These are phyloP conservation scores for Rhipidocladum racemiflorum DNA, from an alignment of 176 grass and related monocot species.

Conservation along the genomic window DNA sequence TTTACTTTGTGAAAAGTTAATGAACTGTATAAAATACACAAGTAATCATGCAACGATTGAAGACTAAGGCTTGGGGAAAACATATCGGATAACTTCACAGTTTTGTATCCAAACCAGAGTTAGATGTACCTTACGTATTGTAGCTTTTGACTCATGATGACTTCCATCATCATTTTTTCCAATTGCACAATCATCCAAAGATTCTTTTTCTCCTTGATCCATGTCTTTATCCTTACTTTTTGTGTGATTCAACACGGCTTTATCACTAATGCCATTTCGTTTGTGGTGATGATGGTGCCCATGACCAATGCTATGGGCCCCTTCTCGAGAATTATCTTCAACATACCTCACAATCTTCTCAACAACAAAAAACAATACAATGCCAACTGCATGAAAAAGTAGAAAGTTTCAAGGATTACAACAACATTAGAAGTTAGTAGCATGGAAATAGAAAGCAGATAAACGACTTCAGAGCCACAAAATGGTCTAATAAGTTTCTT, in stretches of 20 bases:
- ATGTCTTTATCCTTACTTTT: constrained; percentile 21
- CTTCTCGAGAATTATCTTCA: constrained; percentile 64
- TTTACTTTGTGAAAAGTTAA: not conserved
- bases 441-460: not conserved
- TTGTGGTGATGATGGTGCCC: constrained; percentile 85
- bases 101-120: constrained; percentile 1
- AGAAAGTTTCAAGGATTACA: constrained; percentile 2
- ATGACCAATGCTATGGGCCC: constrained; percentile 40
- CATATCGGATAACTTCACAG: not conserved
- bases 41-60: not conserved
- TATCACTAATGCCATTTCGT: constrained; percentile 34
- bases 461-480: not conserved
- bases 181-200: constrained; percentile 25
- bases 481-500: not conserved
- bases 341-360: constrained; percentile 98
- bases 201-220: constrained; percentile 1
- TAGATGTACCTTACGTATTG: constrained; percentile 68
- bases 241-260: constrained; percentile 30
- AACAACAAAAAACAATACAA: constrained; percentile 92
- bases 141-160: constrained; percentile 40
- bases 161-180: constrained; percentile 41
- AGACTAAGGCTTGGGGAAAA: not conserved
- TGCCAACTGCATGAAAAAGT: constrained; percentile 70
- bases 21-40: not conserved
- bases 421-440: not conserved